phyloP scores from a whole-genome alignment of 2,329 filamentous ascomycete species.

The Dryadomyces quercus-mongolicae region DNA sequence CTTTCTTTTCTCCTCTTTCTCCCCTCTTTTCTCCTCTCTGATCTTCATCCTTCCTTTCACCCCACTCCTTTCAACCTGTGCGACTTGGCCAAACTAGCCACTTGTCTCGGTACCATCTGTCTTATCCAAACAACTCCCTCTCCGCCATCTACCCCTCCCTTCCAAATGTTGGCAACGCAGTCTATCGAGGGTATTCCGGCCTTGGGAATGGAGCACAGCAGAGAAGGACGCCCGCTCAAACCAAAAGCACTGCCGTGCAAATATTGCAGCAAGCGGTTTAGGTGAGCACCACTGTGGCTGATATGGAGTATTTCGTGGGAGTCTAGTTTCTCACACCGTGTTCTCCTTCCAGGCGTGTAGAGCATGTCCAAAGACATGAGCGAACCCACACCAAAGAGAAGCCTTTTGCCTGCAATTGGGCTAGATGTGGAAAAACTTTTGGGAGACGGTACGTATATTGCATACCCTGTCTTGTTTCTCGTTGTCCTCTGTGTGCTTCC shows the following conservation, averaged over 20 bases:
- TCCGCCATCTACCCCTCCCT: background rate
- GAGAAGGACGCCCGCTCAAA: slow-evolving; percentile 43
- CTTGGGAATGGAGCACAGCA: slow-evolving; percentile 30
- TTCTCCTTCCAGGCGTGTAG: slow-evolving; percentile 39
- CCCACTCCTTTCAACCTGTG: background rate
- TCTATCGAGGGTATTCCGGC: slow-evolving; percentile 34
- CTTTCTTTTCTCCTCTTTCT: background rate
- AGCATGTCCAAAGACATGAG: slow-evolving; percentile 53
- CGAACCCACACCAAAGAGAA: slow-evolving; percentile 55
- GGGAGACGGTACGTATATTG: slow-evolving; percentile 41
- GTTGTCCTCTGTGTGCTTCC: slow-evolving; percentile 1
- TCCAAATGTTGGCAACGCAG: slow-evolving; percentile 37
- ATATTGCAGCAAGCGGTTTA: slow-evolving; percentile 51
- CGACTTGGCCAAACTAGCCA: background rate
- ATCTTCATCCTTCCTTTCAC: background rate
- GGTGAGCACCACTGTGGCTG: slow-evolving; percentile 29
- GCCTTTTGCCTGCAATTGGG: slow-evolving; percentile 47
- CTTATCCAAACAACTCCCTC: background rate
- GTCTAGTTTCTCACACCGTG: slow-evolving; percentile 27
- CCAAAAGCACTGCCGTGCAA: slow-evolving; percentile 51
- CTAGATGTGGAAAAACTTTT: slow-evolving; percentile 50
- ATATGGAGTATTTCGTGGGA: slow-evolving; percentile 9
- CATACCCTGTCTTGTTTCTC: slow-evolving; percentile 5
- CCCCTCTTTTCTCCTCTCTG: background rate
- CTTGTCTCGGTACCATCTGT: background rate